A percentile compares a stretch with the other conserved stretches of the same genome.
Evolutionary conservation across 148 eudicot species (phyloP).

Genomic region (Heliosperma pusillum): DNA sequence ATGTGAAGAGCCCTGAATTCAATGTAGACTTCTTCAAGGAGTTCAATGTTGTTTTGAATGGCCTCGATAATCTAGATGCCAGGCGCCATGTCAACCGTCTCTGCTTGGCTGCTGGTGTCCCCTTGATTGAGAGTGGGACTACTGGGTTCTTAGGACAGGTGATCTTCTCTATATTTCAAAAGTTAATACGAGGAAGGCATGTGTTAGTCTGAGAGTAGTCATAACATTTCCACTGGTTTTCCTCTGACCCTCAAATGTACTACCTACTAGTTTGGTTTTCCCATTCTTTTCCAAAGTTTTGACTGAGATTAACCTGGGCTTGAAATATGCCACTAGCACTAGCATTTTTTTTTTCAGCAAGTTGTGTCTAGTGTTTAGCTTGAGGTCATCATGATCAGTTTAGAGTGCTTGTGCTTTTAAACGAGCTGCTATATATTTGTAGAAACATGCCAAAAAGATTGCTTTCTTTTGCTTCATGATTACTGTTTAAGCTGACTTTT

Average conservation of each 20-base stretch:
- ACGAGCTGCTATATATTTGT: neutral
- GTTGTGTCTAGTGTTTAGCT: neutral
- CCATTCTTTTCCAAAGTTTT: neutral
- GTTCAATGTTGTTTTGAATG: slow-evolving; percentile 84
- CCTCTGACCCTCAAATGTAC: neutral
- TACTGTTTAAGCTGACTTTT: neutral
- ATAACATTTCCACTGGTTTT: neutral
- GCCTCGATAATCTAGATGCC: slow-evolving; percentile 94
- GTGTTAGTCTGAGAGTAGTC: neutral
- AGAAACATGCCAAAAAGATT: neutral
- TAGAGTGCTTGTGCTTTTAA: slow-evolving; percentile 4
- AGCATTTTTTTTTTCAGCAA: neutral
- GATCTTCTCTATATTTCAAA: neutral
- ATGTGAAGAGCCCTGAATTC: slow-evolving; percentile 81
- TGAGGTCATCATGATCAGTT: neutral
- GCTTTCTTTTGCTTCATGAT: neutral
- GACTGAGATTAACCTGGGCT: neutral
- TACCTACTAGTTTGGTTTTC: neutral
- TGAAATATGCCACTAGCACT: neutral
- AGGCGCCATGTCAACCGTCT: slow-evolving; percentile 96
- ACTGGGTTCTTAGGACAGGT: slow-evolving; percentile 99
- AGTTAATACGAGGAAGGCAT: neutral
- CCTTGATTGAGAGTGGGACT: slow-evolving; percentile 89
- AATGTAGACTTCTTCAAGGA: slow-evolving; percentile 87
- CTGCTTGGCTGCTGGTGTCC: slow-evolving; percentile 87